Evolutionary conservation across 257 asterid genomes (phyloP).

Genomic region (Scutellaria barbata): DNA sequence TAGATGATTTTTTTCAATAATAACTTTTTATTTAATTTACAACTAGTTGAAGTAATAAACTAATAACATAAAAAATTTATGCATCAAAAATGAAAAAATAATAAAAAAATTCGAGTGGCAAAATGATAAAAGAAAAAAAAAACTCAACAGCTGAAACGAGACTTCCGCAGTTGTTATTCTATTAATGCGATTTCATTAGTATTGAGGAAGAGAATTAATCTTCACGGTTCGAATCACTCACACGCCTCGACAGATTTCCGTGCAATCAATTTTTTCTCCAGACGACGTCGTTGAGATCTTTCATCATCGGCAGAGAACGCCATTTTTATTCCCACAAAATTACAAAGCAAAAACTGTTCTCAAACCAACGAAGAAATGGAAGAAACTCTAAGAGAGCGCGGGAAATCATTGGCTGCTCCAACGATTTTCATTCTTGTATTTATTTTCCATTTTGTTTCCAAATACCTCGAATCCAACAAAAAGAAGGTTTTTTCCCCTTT

Average conservation of each 20-base stretch:
- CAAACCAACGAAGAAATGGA: conserved; percentile 47
- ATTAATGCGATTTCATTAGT: too few species aligned
- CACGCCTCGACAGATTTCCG: too few species aligned
- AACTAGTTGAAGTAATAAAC: too few species aligned
- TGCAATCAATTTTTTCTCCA: not conserved
- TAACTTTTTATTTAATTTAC: too few species aligned
- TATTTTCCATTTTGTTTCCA: conserved; percentile 58
- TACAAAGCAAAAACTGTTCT: conserved; percentile 2
- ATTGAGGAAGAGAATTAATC: not conserved
- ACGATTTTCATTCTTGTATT: conserved; percentile 67
- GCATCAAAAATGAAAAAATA: too few species aligned
- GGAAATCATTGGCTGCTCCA: conserved; percentile 76
- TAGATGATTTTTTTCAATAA: too few species aligned
- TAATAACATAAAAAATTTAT: too few species aligned
- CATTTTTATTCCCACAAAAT: conserved; percentile 3
- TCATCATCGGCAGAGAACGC: not conserved
- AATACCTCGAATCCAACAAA: conserved; percentile 60
- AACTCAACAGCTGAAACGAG: too few species aligned
- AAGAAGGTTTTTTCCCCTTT: conserved; percentile 48
- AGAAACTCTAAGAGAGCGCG: conserved; percentile 51
- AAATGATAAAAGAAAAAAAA: too few species aligned
- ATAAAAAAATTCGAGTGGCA: too few species aligned
- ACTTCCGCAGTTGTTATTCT: too few species aligned
- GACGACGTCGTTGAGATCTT: conserved; percentile 13
- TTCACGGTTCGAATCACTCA: not conserved